Evolutionary conservation across 2,329 filamentous ascomycete species (phyloP), one percentile per base, ranked within the genome.

Genomic region (Plenodomus tracheiphilus): DNA sequence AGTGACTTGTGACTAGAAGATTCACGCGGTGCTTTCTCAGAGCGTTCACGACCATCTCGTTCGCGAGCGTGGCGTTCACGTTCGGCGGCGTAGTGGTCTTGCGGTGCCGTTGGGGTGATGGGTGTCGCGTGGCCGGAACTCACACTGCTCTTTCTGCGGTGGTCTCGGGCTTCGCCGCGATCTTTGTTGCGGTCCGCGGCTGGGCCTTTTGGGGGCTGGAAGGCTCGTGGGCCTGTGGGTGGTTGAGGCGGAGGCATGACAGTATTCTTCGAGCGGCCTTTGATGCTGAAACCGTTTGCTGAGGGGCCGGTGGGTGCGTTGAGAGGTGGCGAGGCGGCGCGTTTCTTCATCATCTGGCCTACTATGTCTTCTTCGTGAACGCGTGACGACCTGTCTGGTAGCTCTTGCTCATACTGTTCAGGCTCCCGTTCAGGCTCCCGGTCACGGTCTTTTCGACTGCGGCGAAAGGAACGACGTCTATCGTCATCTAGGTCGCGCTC

Each of bases 51-150:
- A 21, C 59, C 59, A 15, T 67, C 62, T 16, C 68, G 60, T 43
- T 68, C 67, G 1, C 65, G 58, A 13, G 62, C 63, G n/a, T 71
- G 68, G 17, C 55, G 61, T 65, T 88, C 86, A 18, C 87, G 83
- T 69, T 90, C 87, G 0, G 85, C 75, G 1, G 86, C 86, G 68
- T 89, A 86, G n/a, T 83, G 79, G 56, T 88, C 84, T 47, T 64
- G 62, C 11, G 56, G 39, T 1, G 58, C 52, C 9, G 61, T 38
- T 10, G 59, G 46, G 4, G 58, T 58, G 11, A 51, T 49, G 4
- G 68, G 54, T 4, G 58, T 55, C 13, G 52, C 47, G 11, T 61
- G 51, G 6, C 41, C 21, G 2, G 60, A 58, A 11, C 51, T 54
- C 2, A 38, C 52, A 36, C 58, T 66, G 37, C 45, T 54, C 45